Base-by-base conservation (phyloP, 164 flowering plant genomes). In the Tinospora cordifolia region DNA sequence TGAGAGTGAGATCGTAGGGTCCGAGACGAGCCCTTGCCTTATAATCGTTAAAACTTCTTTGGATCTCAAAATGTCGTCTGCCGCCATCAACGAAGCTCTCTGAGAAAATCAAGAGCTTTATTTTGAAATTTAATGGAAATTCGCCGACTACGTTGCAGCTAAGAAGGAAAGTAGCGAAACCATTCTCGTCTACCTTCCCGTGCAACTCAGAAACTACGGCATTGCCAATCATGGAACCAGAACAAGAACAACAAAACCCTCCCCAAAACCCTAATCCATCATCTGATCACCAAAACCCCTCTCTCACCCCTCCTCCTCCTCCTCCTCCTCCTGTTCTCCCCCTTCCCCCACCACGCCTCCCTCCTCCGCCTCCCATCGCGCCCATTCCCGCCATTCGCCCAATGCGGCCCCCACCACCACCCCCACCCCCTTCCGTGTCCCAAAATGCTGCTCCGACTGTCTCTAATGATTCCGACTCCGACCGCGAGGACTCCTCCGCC, bases 11-110 rank as follows among this genome's bases (percentile, higher is more conserved):
- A 85, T 72, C 3, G 88, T 67, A 38, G 83, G 83, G 79, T 87
- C 84, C 1, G 93, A 79, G 46, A 93, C 76, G 84, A 93, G 89
- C 11, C 98, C 98, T 58, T 93, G 98, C 69, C 81, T 91, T n/a
- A 91, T 86, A 92, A 90, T 88, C 9, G 89, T 62, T 26, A 97
- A 88, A 40, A 90, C 70, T 30, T 74, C 69, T 72, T 40, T 72
- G 39, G 74, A 72, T 65, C 69, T 72, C 40, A 38, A 46, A 58
- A 65, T 57, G 39, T n/a, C 60, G 14, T 57, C 69, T 57, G 69
- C 41, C 64, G 70, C 75, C 75, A 72, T 72, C 66, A n/a, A n/a
- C n/a, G 58, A 19, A 36, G 63, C 14, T 26, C 34, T 44, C 25
- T 57, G 62, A 21, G n/a, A n/a, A n/a, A n/a, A n/a, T n/a, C n/a